Base-by-base conservation (phyloP, 2,329 filamentous ascomycete species). In the Saccharata proteae region DNA sequence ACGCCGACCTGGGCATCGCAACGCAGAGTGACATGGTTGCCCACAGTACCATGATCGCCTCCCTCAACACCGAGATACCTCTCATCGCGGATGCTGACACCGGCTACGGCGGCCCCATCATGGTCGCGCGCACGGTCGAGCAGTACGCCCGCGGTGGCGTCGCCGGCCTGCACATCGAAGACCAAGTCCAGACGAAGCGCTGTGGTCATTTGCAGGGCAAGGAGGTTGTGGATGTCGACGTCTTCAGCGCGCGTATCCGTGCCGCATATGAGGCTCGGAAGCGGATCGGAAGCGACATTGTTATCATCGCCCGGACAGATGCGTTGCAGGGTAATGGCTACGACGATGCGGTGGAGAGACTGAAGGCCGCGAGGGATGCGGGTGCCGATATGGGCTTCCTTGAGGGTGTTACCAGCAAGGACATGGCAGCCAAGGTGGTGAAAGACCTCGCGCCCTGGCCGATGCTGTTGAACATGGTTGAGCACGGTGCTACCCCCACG, bases 21-120 rank as follows among this genome's bases (percentile, higher is more conserved):
- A 70, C 71, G 1, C 57, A 74, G 18, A 64, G 68, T 43, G 74
- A 79, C 51, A 79, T 80, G 73, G 57, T 61, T 20, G 55, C 57
- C 26, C 71, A 77, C 46, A 74, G 73, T n/a, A 59, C 64, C 30
- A 77, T 77, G 70, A 72, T 80, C 35, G 71, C 74, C 34, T 64
- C 63, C 24, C 58, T 78, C 17, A 61, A 74, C 40, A 64, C 66
- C 0, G 47, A 50, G 0, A 55, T 19, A 8, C 34, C 34, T 5
- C 34, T 36, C 29, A 36, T 36, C 21, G 34, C 34, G 24, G 34
- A 36, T 15, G 34, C 34, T 11, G 34, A 36, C 26, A 36, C 34
- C 9, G 34, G 34, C 20, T 36, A 36, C 20, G 34, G 37, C 12
- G 36, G 33, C 10, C 36, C 38, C n/a, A 36, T 41, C 24, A 39